Conservation (phyloP, 768 basidiomycete genomes). For the Lactarius sanguifluus region DNA sequence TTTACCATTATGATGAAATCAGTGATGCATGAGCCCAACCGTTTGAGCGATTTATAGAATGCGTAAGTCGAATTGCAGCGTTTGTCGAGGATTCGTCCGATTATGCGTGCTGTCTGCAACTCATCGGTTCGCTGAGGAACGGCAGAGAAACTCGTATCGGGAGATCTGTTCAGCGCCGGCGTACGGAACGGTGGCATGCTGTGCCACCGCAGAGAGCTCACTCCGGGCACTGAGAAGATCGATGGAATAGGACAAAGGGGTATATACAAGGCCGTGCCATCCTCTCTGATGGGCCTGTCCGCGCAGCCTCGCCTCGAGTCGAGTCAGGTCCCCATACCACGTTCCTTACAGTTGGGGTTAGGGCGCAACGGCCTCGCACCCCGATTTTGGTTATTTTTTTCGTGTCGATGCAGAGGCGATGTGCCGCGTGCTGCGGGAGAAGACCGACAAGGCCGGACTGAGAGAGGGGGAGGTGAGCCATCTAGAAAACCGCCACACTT, state of each 20-base stretch:
- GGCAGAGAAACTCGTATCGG: background rate
- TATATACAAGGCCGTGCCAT: conserved; percentile 16
- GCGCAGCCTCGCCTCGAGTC: conserved; percentile 7
- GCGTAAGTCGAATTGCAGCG: background rate
- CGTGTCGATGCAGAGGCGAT: background rate
- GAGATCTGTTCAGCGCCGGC: background rate
- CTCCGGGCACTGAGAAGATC: background rate
- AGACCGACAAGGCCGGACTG: conserved; percentile 19
- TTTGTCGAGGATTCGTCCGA: background rate
- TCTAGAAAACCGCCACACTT: conserved; percentile 7
- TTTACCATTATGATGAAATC: background rate
- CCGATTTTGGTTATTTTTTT: conserved; percentile 5
- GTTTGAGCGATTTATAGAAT: background rate
- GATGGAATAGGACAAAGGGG: background rate
- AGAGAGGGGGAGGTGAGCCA: background rate
- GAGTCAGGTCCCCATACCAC: conserved; percentile 14
- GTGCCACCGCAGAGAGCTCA: conserved; percentile 3
- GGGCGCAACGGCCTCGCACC: conserved; percentile 1
- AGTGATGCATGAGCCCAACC: background rate
- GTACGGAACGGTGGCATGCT: conserved; percentile 6
- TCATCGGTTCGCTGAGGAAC: background rate
- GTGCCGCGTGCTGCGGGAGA: conserved; percentile 10
- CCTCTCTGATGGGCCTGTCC: background rate
- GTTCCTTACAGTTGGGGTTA: conserved; percentile 14
- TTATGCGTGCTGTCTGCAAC: background rate